Evolutionary conservation across 495 filamentous ascomycete species (phyloP), one percentile per base, ranked within the genome.

Genomic region (Xylaria flabelliformis): DNA sequence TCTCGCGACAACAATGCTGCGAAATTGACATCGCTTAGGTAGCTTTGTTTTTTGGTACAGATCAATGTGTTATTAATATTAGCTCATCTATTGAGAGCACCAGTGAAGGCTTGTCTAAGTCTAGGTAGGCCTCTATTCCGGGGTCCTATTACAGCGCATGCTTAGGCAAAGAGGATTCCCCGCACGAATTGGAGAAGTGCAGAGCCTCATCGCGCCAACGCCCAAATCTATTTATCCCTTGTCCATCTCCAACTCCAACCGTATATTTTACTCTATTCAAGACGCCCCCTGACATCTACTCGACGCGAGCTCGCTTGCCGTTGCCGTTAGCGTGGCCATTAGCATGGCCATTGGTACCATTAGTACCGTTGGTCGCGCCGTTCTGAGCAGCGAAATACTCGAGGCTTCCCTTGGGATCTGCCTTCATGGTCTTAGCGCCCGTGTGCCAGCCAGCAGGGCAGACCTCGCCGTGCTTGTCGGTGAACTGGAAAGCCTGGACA

Each of bases 401-500:
- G 41, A 85, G 79, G 36, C 83, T 83, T 41, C 80, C 83, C 69
- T 82, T 84, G 46, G 83, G 83, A 44, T 83, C 83, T 26, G 83
- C 86, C 78, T 88, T 85, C 82, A 89, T 88, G 41, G 84, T 84
- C 73, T 83, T 82, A 44, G 75, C 79, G 55, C 87, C 87, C 29
- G 83, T 80, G 69, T 86, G 84, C 87, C 87, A 89, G 80, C 88
- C 87, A 58, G 86, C 85, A 29, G 86, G 86, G 77, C 86, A 88
- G 71, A 87, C 86, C 77, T 90, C 88, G 67, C 88, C 88, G 67
- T 85, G 87, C 79, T 90, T 84, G 69, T 89, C 88, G 71, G 86
- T 88, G 80, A 89, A 89, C 75, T 87, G 83, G 80, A 90, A 88
- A 19, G 88, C 88, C 74, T 90, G 83, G 70, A 90, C 79, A 42